These are phyloP conservation scores for Beauveria pseudobassiana DNA, from an alignment of 2,329 filamentous ascomycete species.

Conservation along the genomic window DNA sequence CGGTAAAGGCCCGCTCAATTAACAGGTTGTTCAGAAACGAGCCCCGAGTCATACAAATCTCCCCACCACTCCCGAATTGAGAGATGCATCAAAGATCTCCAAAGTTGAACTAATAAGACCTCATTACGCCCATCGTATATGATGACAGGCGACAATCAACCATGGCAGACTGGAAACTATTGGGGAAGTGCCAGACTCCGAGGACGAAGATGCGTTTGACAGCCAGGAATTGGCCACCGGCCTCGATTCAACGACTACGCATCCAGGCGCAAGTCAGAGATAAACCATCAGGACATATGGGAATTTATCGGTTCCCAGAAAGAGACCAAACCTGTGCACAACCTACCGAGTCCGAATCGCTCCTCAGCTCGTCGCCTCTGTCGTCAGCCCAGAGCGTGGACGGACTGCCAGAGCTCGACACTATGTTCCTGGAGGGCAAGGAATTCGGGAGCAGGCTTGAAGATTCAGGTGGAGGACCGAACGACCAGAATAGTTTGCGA, in stretches of 20 bases:
- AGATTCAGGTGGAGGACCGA: slow-evolving; percentile 9
- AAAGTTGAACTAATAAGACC: background rate
- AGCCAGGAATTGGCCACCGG: slow-evolving; percentile 21
- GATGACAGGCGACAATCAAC: slow-evolving; percentile 14
- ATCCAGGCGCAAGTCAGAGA: background rate
- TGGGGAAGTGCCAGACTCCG: slow-evolving; percentile 44
- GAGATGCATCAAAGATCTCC: background rate
- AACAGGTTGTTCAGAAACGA: background rate
- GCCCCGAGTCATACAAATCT: background rate
- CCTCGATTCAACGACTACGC: slow-evolving; percentile 12
- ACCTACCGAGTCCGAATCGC: slow-evolving; percentile 4
- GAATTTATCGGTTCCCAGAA: slow-evolving; percentile 28
- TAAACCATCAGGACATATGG: slow-evolving; percentile 24
- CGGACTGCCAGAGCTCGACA: slow-evolving; percentile 17
- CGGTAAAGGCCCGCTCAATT: background rate
- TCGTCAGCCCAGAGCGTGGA: slow-evolving; percentile 26
- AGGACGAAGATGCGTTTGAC: slow-evolving; percentile 39
- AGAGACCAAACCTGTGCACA: slow-evolving; percentile 12
- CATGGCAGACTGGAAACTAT: slow-evolving; percentile 43
- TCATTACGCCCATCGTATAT: slow-evolving; percentile 5
- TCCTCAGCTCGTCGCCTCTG: slow-evolving; percentile 25
- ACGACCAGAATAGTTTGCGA: background rate
- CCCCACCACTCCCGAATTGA: background rate
- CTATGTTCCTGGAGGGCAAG: slow-evolving; percentile 7
- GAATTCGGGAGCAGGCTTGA: background rate